Evolutionary conservation across 495 filamentous ascomycete species (phyloP).

Genomic region (Penicillium roqueforti): DNA sequence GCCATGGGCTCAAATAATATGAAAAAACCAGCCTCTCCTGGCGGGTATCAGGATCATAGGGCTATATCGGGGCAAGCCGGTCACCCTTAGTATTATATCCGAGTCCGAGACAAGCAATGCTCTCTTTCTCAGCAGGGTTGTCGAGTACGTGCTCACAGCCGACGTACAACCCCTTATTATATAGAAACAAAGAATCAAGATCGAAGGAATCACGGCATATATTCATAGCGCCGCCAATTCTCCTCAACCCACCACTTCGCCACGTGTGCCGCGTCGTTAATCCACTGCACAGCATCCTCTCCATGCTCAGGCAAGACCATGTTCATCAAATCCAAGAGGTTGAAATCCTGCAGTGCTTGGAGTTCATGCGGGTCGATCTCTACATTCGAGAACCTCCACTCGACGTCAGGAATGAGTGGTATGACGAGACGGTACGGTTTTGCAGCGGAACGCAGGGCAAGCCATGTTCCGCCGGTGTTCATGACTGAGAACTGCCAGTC

Average conservation of each 20-base stretch:
- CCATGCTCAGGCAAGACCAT: conserved; percentile 25
- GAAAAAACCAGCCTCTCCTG: too few species aligned
- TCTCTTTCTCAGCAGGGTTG: background rate
- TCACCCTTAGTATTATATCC: background rate
- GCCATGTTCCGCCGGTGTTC: conserved; percentile 38
- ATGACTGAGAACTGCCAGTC: conserved; percentile 44
- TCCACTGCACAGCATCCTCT: conserved; percentile 35
- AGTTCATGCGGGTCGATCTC: conserved; percentile 34
- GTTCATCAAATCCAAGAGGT: conserved; percentile 19
- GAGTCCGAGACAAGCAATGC: background rate
- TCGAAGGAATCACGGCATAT: conserved; percentile 7
- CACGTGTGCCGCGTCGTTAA: conserved; percentile 36
- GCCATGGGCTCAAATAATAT: background rate
- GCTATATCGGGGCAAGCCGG: background rate
- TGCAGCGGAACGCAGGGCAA: conserved; percentile 27
- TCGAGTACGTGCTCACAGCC: background rate
- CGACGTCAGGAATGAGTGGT: conserved; percentile 35
- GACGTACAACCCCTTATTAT: background rate
- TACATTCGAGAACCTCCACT: conserved; percentile 36
- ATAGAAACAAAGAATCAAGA: background rate
- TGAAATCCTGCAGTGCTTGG: conserved; percentile 26
- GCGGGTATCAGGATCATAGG: too few species aligned
- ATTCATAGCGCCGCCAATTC: conserved; percentile 34
- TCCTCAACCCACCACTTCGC: conserved; percentile 37
- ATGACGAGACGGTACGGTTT: conserved; percentile 36